Evolutionary conservation across 805 yeast species (phyloP).

Genomic region (Candida incommunis): DNA sequence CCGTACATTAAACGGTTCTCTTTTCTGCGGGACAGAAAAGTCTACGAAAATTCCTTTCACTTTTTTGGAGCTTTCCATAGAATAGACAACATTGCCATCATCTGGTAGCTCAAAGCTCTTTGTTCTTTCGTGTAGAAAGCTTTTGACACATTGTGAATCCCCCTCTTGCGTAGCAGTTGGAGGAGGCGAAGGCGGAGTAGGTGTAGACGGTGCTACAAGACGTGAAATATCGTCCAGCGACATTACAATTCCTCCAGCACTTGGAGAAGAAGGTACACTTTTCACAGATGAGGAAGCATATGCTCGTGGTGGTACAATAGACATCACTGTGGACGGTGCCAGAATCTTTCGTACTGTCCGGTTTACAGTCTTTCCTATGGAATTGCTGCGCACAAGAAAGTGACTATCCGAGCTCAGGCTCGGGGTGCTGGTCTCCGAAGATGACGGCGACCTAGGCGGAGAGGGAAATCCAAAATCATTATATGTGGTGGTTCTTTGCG

Average conservation of each 20-base stretch:
- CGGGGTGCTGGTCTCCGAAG: neutral
- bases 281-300: neutral
- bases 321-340: neutral
- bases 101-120: neutral
- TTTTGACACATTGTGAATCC: too few relatives aligned
- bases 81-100: neutral
- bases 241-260: neutral
- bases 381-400: neutral
- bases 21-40: neutral
- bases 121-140: neutral
- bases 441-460: neutral
- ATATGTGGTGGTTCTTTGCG: neutral
- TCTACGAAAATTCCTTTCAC: neutral
- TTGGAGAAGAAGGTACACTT: neutral
- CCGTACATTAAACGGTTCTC: neutral
- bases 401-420: neutral
- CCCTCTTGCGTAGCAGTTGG: neutral
- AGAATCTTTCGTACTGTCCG: neutral
- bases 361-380: neutral
- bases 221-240: constrained; percentile 1
- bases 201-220: neutral
- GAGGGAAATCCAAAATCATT: too few relatives aligned
- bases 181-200: neutral
- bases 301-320: neutral
- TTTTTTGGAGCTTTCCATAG: too few relatives aligned